These are phyloP conservation scores for Aurinia saxatilis DNA, from an alignment of 345 rosid genomes.

Conservation along the genomic window DNA sequence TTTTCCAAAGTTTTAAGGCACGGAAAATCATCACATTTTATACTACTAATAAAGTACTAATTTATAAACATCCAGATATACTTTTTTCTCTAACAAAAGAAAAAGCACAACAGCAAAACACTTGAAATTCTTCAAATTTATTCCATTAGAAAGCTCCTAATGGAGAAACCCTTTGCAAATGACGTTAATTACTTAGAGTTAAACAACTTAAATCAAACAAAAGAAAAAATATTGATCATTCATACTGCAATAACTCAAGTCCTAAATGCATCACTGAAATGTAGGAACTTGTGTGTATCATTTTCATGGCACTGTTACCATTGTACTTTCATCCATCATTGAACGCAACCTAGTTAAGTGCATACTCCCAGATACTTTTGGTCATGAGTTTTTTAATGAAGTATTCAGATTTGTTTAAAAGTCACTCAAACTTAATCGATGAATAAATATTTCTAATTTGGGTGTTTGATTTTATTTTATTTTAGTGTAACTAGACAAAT, in stretches of 20 bases:
- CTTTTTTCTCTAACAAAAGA: no score
- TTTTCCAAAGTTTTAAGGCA: not conserved
- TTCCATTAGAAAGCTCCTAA: no score
- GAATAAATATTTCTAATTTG: not conserved
- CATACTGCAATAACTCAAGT: not conserved
- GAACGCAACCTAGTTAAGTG: constrained; percentile 4
- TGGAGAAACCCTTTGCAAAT: no score
- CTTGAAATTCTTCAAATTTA: no score
- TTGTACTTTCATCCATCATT: constrained; percentile 10
- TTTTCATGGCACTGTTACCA: constrained; percentile 15
- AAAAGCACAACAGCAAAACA: no score
- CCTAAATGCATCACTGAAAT: constrained; percentile 17
- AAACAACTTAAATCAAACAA: no score
- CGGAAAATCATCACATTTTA: not conserved
- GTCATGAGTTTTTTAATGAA: not conserved
- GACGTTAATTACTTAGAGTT: no score
- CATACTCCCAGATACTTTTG: not conserved
- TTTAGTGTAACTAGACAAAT: not conserved
- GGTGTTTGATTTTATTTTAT: not conserved
- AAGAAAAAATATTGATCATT: no score
- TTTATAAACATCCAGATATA: no score
- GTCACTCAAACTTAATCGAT: not conserved
- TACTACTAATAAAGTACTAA: not conserved
- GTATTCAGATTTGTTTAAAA: not conserved
- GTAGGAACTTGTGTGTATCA: constrained; percentile 1